phyloP scores from a whole-genome alignment of 371 early-diverging fungal genomes.

The Mucor indicus region DNA sequence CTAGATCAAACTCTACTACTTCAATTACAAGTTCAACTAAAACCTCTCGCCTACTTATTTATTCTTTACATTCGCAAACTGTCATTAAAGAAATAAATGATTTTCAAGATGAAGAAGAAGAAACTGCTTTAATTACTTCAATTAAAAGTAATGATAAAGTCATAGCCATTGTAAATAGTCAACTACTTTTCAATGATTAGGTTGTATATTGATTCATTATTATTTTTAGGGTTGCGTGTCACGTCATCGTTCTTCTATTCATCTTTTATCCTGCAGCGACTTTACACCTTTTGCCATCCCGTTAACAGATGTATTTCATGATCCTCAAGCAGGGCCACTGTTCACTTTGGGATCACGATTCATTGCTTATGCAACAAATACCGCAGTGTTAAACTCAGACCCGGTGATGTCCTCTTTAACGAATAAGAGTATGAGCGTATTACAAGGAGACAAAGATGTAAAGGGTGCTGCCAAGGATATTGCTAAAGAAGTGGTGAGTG shows the following conservation, averaged over 20 bases:
- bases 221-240: slow-evolving; percentile 24
- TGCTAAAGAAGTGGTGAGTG: slow-evolving; percentile 70
- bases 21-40: neutral
- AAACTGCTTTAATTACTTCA: slow-evolving; percentile 37
- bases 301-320: slow-evolving; percentile 49
- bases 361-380: slow-evolving; percentile 61
- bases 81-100: slow-evolving; percentile 27
- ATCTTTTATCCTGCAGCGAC: slow-evolving; percentile 32
- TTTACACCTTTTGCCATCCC: slow-evolving; percentile 30
- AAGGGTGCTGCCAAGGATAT: slow-evolving; percentile 62
- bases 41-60: slow-evolving; percentile 17
- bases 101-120: slow-evolving; percentile 34
- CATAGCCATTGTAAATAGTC: slow-evolving; percentile 47
- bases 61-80: slow-evolving; percentile 47
- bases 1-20: neutral
- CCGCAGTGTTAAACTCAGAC: slow-evolving; percentile 37
- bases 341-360: slow-evolving; percentile 63
- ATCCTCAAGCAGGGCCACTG: slow-evolving; percentile 36
- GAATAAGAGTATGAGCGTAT: slow-evolving; percentile 27
- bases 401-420: slow-evolving; percentile 25
- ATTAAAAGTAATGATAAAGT: slow-evolving; percentile 47
- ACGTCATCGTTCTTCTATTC: slow-evolving; percentile 35
- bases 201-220: neutral
- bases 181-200: neutral
- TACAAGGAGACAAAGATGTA: slow-evolving; percentile 46